Conservation (phyloP, 1,284 basidiomycete species). For the Cutaneotrichosporon sp. region DNA sequence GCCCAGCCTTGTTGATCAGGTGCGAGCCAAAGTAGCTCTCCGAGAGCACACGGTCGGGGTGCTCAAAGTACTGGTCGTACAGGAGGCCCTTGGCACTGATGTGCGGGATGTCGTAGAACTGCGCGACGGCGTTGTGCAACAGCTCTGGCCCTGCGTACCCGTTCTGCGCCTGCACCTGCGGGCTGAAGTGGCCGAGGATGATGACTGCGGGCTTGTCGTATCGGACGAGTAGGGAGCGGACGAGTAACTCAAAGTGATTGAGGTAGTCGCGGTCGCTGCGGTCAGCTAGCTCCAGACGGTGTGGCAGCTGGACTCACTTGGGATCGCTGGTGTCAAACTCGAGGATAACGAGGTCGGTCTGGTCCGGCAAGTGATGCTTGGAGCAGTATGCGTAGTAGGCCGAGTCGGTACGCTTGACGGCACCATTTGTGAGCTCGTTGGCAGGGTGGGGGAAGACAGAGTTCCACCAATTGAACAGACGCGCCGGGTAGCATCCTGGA, state of each 20-base stretch:
- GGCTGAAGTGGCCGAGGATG: slow-evolving; percentile 85
- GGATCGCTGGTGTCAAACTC: slow-evolving; percentile 88
- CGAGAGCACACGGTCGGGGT: slow-evolving; percentile 66
- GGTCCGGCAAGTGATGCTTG: slow-evolving; percentile 83
- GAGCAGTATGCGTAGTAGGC: slow-evolving; percentile 91
- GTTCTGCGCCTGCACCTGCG: slow-evolving; percentile 71
- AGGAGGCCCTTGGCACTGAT: slow-evolving; percentile 76
- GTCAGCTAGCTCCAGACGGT: slow-evolving; percentile 7
- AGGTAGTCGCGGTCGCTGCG: slow-evolving; percentile 68
- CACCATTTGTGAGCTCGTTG: slow-evolving; percentile 92
- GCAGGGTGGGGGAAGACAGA: slow-evolving; percentile 89
- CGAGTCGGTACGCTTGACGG: slow-evolving; percentile 80
- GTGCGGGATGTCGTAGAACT: slow-evolving; percentile 93
- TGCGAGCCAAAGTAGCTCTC: slow-evolving; percentile 75
- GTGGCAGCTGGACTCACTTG: slow-evolving; percentile 59
- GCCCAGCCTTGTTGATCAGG: slow-evolving; percentile 75
- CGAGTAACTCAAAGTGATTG: slow-evolving; percentile 82
- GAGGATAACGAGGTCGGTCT: slow-evolving; percentile 85
- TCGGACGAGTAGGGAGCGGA: slow-evolving; percentile 82
- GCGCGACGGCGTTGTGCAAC: slow-evolving; percentile 80
- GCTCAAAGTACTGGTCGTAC: slow-evolving; percentile 75
- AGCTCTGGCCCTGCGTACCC: slow-evolving; percentile 85
- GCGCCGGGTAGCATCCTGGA: slow-evolving; percentile 78
- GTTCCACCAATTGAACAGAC: slow-evolving; percentile 95
- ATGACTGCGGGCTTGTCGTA: slow-evolving; percentile 85